Evolutionary conservation across 2,329 filamentous ascomycete genomes (phyloP).

Genomic region (Lasiodiplodia sp.): DNA sequence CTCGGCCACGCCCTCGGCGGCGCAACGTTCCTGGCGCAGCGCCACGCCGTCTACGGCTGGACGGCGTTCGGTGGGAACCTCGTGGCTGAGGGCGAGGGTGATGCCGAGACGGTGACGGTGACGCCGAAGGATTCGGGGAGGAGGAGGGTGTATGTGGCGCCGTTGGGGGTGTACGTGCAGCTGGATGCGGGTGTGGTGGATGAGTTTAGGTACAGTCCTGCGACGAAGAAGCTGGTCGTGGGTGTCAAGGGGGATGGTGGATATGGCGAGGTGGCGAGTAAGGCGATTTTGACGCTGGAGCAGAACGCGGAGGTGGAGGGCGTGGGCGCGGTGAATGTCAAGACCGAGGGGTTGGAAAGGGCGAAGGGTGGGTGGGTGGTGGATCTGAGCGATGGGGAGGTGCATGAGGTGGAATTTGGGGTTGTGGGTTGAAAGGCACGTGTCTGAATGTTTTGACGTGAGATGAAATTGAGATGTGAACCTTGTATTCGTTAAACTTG

Average conservation of each 20-base stretch:
- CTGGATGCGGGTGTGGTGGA: constrained; percentile 1
- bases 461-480: too few relatives aligned
- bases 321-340: constrained; percentile 25
- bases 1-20: constrained; percentile 60
- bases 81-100: constrained; percentile 36
- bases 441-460: too few relatives aligned
- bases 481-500: too few relatives aligned
- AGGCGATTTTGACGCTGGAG: constrained; percentile 36
- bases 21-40: constrained; percentile 56
- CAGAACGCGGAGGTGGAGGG: constrained; percentile 25
- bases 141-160: constrained; percentile 58
- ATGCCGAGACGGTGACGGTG: constrained; percentile 43
- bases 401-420: constrained; percentile 32
- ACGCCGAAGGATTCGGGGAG: constrained; percentile 56
- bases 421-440: constrained; percentile 15
- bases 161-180: not conserved
- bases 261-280: constrained; percentile 31
- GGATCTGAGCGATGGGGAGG: constrained; percentile 32
- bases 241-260: constrained; percentile 32
- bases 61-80: constrained; percentile 58
- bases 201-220: constrained; percentile 29
- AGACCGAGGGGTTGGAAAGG: constrained; percentile 31
- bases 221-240: constrained; percentile 32
- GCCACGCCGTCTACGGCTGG: constrained; percentile 56
- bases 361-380: constrained; percentile 35